Evolutionary conservation across 2,329 filamentous ascomycete genomes (phyloP).

Genomic region (Nemania diffusa): DNA sequence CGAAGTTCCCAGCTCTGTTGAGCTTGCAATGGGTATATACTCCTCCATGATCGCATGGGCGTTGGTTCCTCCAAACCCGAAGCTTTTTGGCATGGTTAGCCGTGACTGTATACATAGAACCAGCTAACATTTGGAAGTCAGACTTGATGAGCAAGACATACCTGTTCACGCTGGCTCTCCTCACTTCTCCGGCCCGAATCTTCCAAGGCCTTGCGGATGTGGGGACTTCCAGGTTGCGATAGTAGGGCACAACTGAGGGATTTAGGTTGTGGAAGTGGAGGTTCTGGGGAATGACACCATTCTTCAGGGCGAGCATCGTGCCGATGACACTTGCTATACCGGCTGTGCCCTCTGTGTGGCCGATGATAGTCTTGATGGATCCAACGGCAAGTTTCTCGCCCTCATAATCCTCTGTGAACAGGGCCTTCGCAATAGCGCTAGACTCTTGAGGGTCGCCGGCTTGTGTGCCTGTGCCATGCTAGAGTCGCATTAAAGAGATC

Average conservation of each 20-base stretch:
- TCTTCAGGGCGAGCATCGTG: background rate
- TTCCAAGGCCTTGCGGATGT: conserved; percentile 8
- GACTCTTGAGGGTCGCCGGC: conserved; percentile 41
- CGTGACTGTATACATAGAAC: too few relatives aligned
- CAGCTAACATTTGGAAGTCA: too few relatives aligned
- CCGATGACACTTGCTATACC: conserved; percentile 40
- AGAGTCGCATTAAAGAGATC: background rate
- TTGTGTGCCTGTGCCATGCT: conserved; percentile 42
- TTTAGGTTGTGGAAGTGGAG: conserved; percentile 1
- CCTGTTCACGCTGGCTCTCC: conserved; percentile 36
- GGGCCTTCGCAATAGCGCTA: conserved; percentile 23
- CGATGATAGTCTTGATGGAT: conserved; percentile 35
- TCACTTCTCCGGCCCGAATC: conserved; percentile 22
- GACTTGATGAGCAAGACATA: too few relatives aligned
- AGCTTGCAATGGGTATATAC: background rate
- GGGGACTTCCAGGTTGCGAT: conserved; percentile 36
- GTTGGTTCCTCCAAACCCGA: conserved; percentile 26
- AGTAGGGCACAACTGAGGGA: conserved; percentile 6
- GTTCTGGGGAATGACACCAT: conserved; percentile 3
- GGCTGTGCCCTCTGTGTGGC: conserved; percentile 45
- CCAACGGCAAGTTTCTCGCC: conserved; percentile 36
- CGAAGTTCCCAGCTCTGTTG: too few relatives aligned
- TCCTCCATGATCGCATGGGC: conserved; percentile 19
- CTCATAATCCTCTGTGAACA: background rate
- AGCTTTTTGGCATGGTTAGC: too few relatives aligned